These are phyloP conservation scores for Alternaria hordeiaustralica DNA, from an alignment of 2,329 filamentous ascomycete genomes.

Conservation along the genomic window DNA sequence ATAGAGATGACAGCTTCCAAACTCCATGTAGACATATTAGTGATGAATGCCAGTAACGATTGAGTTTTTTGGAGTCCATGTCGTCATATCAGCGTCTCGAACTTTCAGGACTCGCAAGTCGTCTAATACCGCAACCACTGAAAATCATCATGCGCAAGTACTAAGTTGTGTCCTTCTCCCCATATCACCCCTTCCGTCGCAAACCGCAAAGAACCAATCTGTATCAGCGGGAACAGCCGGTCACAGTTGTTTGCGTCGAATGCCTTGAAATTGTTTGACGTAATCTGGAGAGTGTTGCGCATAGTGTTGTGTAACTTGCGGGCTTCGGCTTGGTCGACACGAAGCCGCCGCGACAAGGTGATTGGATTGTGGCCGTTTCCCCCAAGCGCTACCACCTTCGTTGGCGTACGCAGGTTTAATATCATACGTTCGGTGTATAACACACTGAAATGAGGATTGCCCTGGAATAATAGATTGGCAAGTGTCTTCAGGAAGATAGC, in stretches of 20 bases:
- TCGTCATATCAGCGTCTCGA: too few relatives aligned
- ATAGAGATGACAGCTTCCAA: too few relatives aligned
- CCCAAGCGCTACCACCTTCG: slow-evolving; percentile 21
- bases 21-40: too few relatives aligned
- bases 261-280: slow-evolving; percentile 32
- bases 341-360: slow-evolving; percentile 23
- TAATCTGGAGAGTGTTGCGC: slow-evolving; percentile 35
- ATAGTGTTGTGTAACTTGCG: slow-evolving; percentile 30
- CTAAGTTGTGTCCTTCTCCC: slow-evolving; percentile 39
- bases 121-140: slow-evolving; percentile 40
- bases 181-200: slow-evolving; percentile 35
- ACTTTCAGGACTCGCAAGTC: too few relatives aligned
- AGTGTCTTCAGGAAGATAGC: slow-evolving; percentile 39
- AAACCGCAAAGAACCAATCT: slow-evolving; percentile 36
- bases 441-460: slow-evolving; percentile 26
- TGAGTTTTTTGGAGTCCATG: too few relatives aligned
- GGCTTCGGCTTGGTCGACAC: slow-evolving; percentile 27
- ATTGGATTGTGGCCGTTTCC: slow-evolving; percentile 20
- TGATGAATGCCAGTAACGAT: too few relatives aligned
- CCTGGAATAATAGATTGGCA: slow-evolving; percentile 30
- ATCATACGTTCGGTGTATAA: slow-evolving; percentile 37
- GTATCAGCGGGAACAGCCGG: slow-evolving; percentile 34
- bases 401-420: slow-evolving; percentile 38
- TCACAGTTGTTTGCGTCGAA: slow-evolving; percentile 33
- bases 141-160: slow-evolving; percentile 39